phyloP scores from a whole-genome alignment of 305 asterid genomes.

The Fraxinus nigra region DNA sequence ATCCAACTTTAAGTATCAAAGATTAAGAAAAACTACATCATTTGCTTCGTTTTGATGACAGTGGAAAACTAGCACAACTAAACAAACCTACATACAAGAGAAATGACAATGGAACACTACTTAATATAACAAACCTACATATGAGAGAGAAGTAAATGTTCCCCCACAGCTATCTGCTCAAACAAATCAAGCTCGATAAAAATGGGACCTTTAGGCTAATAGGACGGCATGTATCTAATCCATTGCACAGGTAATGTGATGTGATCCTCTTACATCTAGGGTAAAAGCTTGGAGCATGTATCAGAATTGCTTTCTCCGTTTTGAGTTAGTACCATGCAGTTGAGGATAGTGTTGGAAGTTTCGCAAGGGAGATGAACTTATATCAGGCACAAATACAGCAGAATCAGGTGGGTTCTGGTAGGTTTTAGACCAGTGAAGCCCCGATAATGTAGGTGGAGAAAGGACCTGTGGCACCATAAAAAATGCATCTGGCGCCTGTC shows the following conservation, averaged over 20 bases:
- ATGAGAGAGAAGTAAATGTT: neutral
- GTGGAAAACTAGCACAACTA: neutral
- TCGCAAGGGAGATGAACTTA: conserved; percentile 32
- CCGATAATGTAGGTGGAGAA: conserved; percentile 85
- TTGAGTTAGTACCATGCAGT: conserved; percentile 30
- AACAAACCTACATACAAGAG: neutral
- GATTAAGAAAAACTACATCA: neutral
- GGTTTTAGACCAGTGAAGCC: conserved; percentile 63
- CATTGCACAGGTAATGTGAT: neutral
- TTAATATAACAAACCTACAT: neutral
- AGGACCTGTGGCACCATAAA: conserved; percentile 80
- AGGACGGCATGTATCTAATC: conserved; percentile 8
- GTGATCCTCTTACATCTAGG: neutral
- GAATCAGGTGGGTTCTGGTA: conserved; percentile 37
- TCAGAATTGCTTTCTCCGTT: conserved; percentile 51
- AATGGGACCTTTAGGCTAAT: neutral
- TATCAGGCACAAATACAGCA: conserved; percentile 62
- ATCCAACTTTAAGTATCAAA: neutral
- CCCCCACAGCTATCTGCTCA: neutral
- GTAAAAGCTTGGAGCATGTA: neutral
- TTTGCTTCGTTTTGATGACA: neutral
- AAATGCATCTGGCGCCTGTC: conserved; percentile 55
- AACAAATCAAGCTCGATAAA: neutral
- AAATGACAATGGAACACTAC: neutral
- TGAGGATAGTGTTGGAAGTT: conserved; percentile 30